Evolutionary conservation across 2,329 filamentous ascomycete species (phyloP), one percentile per base, ranked within the genome.

Genomic region (Xylariaceae sp.): DNA sequence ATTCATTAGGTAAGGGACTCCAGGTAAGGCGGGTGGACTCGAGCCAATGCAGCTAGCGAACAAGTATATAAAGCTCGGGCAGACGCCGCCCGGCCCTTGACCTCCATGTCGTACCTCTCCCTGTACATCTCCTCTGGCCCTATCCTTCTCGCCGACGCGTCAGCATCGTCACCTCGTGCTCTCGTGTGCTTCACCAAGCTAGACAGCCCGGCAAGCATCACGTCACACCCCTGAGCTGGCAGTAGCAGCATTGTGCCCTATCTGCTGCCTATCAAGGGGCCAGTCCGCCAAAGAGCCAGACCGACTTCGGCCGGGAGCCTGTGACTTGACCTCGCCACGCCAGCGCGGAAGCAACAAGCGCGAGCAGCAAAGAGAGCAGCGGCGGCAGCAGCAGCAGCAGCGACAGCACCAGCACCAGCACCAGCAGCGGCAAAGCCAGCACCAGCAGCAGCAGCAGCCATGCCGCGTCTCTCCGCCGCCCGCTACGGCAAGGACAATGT

Each of bases 401-500:
- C n/a, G n/a, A n/a, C n/a, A n/a, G n/a, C n/a, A n/a, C 19, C 14
- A 24, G 14, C 24, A 24, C 22, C 26, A 16, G 7, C n/a, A n/a
- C n/a, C n/a, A n/a, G n/a, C n/a, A n/a, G n/a, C n/a, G n/a, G n/a
- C n/a, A n/a, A n/a, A n/a, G 17, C 13, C 19, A n/a, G n/a, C n/a
- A n/a, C n/a, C n/a, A n/a, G n/a, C n/a, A n/a, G n/a, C 24, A 22
- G 15, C 18, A 3, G n/a, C 26, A 44, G 58, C 31, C 38, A 79
- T 80, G 74, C 62, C 75, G 44, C 58, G 60, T 48, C 61, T 80
- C 40, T 67, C 72, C 39, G 65, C 75, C 52, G 83, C 84, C 51
- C 78, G 80, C 57, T 90, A 89, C 59, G 84, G 84, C 67, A 90
- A 98, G 77, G 92, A 96, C 76, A 96, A 98, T 68, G 83, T 98